These are phyloP conservation scores for Daldinia grandis DNA, from an alignment of 495 filamentous ascomycete genomes.

Conservation along the genomic window DNA sequence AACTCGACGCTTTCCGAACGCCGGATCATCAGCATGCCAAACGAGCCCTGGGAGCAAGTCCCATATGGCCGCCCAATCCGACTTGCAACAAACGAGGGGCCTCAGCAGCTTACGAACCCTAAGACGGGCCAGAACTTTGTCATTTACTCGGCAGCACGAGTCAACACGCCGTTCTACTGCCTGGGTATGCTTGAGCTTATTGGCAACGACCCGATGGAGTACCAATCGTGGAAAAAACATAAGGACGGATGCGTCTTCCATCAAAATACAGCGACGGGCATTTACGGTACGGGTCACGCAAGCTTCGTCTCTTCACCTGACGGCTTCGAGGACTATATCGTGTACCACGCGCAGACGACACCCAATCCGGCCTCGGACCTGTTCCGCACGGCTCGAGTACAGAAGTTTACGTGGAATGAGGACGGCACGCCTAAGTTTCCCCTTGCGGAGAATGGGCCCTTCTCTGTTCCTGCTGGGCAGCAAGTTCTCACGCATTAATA, in stretches of 20 bases:
- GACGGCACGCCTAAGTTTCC: constrained; percentile 45
- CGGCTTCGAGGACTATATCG: constrained; percentile 57
- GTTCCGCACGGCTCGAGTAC: constrained; percentile 41
- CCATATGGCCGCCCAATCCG: constrained; percentile 56
- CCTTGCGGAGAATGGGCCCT: constrained; percentile 44
- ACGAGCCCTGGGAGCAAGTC: constrained; percentile 58
- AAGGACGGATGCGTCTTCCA: constrained; percentile 58
- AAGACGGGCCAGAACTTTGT: constrained; percentile 57
- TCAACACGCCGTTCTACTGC: constrained; percentile 53
- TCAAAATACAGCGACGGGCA: constrained; percentile 52
- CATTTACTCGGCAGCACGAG: constrained; percentile 57
- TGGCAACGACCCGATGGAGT: constrained; percentile 60
- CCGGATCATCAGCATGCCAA: constrained; percentile 54
- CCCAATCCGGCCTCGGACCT: constrained; percentile 39
- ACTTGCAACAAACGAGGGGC: constrained; percentile 58
- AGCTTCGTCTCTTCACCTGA: constrained; percentile 58
- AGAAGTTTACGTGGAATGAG: constrained; percentile 44
- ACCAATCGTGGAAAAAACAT: constrained; percentile 57
- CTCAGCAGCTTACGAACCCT: constrained; percentile 59
- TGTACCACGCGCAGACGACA: constrained; percentile 56
- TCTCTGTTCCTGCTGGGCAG: constrained; percentile 42
- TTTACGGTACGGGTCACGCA: constrained; percentile 61
- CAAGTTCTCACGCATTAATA: constrained; percentile 24
- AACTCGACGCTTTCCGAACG: constrained; percentile 53
- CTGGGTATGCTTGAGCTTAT: constrained; percentile 55